Conservation (phyloP, 2,329 filamentous ascomycete genomes). For the Beauveria australis region DNA sequence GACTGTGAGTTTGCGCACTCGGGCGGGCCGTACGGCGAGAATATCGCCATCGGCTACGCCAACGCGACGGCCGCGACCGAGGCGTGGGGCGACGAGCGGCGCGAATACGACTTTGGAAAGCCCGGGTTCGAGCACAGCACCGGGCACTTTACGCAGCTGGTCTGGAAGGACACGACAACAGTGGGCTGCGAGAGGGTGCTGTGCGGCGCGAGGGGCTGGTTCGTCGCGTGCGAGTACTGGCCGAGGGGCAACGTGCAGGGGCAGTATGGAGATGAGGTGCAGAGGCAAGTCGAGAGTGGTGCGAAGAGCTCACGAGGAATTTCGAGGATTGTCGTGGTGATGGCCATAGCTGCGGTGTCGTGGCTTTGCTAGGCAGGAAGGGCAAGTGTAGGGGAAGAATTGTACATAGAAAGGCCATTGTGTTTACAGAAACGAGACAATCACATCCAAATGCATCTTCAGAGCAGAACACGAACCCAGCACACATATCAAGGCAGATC, state of each 20-base stretch:
- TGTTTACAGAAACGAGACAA: not conserved
- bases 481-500: not conserved
- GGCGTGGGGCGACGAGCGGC: slow-evolving; percentile 51
- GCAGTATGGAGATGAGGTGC: slow-evolving; percentile 33
- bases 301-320: not conserved
- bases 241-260: slow-evolving; percentile 56
- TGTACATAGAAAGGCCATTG: not conserved
- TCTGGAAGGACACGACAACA: slow-evolving; percentile 56
- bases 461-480: not conserved
- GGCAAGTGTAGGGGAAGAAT: not conserved
- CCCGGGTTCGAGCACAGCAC: slow-evolving; percentile 51
- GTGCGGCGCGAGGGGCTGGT: slow-evolving; percentile 48
- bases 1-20: slow-evolving; percentile 46
- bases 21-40: slow-evolving; percentile 62
- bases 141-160: slow-evolving; percentile 66
- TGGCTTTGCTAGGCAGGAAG: not conserved
- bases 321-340: too few relatives aligned
- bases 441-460: not conserved
- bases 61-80: slow-evolving; percentile 53
- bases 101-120: slow-evolving; percentile 49
- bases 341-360: not conserved
- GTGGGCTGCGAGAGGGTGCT: slow-evolving; percentile 46
- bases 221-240: slow-evolving; percentile 63
- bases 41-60: slow-evolving; percentile 59
- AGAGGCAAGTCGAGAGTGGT: slow-evolving; percentile 8